phyloP scores from a whole-genome alignment of 1,284 basidiomycete species.

The Flammula alnicola region DNA sequence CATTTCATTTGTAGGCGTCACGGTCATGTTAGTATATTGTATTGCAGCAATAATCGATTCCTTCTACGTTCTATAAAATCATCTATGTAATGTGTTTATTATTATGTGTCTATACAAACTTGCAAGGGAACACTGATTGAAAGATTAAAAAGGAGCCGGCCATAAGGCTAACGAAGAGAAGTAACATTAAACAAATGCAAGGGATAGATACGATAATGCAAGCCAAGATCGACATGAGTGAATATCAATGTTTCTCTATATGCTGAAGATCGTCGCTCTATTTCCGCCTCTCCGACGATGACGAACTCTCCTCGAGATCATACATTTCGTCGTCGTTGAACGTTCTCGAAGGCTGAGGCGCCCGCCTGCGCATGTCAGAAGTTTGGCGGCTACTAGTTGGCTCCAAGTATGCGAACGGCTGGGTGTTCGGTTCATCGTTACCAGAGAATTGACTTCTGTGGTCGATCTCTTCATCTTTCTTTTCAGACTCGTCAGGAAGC shows the following conservation, averaged over 20 bases:
- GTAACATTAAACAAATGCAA: too few relatives aligned
- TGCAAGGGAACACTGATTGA: too few relatives aligned
- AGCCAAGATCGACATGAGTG: background rate
- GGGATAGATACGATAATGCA: background rate
- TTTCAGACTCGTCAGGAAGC: slow-evolving; percentile 53
- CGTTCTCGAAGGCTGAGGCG: slow-evolving; percentile 12
- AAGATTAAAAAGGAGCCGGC: too few relatives aligned
- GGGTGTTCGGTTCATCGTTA: slow-evolving; percentile 8
- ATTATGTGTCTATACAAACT: too few relatives aligned
- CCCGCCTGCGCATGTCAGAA: slow-evolving; percentile 16
- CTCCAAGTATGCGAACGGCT: slow-evolving; percentile 20
- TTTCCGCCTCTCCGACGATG: background rate
- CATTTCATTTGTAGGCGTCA: background rate
- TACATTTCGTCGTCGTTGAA: slow-evolving; percentile 4
- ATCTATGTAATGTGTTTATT: too few relatives aligned
- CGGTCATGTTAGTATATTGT: background rate
- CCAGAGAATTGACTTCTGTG: slow-evolving; percentile 3
- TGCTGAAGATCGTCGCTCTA: background rate
- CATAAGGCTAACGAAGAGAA: too few relatives aligned
- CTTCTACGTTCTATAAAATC: background rate
- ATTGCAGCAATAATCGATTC: too few relatives aligned
- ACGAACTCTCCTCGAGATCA: too few relatives aligned
- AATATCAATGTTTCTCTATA: background rate
- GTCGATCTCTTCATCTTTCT: slow-evolving; percentile 17
- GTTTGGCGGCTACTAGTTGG: slow-evolving; percentile 17